Evolutionary conservation across 805 yeast genomes (phyloP).

Genomic region (Wickerhamiella brachini): DNA sequence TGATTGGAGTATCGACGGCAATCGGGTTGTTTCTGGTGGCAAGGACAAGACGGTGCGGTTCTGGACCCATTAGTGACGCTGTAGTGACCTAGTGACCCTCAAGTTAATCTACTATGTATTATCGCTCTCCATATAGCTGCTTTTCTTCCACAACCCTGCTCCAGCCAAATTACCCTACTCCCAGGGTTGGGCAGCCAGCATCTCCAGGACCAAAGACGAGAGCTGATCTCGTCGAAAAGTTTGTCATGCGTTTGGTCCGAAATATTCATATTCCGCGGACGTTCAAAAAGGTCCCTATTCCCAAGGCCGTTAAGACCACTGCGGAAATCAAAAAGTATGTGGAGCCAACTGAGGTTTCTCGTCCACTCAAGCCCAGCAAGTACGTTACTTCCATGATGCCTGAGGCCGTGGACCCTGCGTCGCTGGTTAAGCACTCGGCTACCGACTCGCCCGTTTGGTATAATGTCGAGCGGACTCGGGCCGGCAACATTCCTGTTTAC

Average conservation of each 20-base stretch:
- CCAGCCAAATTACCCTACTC: too few relatives aligned
- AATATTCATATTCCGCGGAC: conserved; percentile 6
- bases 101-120: too few relatives aligned
- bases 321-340: conserved; percentile 8
- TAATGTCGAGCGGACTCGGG: conserved; percentile 14
- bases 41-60: conserved; percentile 87
- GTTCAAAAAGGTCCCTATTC: conserved; percentile 33
- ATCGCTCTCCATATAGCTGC: too few relatives aligned
- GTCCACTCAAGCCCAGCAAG: neutral
- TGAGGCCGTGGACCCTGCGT: neutral
- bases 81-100: too few relatives aligned
- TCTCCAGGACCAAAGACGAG: too few relatives aligned
- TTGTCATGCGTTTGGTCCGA: neutral
- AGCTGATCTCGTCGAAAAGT: neutral
- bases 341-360: neutral
- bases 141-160: too few relatives aligned
- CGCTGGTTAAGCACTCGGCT: conserved; percentile 1
- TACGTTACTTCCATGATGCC: conserved; percentile 9
- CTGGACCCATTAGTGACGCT: conserved; percentile 46
- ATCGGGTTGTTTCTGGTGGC: conserved; percentile 92
- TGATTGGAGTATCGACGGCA: conserved; percentile 96
- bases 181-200: too few relatives aligned
- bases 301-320: conserved; percentile 28
- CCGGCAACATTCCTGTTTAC: conserved; percentile 73
- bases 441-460: conserved; percentile 11